These are phyloP conservation scores for Zopfia rhizophila DNA, from an alignment of 2,329 filamentous ascomycete genomes.

Conservation along the genomic window DNA sequence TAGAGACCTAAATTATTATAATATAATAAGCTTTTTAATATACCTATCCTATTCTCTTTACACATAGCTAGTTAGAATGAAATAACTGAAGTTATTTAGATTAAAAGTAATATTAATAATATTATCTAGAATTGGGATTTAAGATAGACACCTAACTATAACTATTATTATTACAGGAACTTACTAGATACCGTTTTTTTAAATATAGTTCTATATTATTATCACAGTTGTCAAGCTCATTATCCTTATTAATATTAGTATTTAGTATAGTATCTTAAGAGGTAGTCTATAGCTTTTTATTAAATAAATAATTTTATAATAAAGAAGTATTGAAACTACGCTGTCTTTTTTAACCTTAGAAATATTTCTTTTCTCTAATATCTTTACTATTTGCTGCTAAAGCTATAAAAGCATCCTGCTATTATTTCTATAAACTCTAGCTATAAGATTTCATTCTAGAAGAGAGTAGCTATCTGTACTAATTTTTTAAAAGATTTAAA, in stretches of 20 bases:
- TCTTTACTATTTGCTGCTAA: not conserved
- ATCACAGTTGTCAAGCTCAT: slow-evolving; percentile 2
- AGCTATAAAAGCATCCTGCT: not conserved
- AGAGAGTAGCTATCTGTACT: slow-evolving; percentile 4
- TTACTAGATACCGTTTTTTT: too few species aligned
- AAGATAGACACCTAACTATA: too few species aligned
- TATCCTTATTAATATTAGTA: not conserved
- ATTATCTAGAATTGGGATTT: too few species aligned
- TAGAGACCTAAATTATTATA: too few species aligned
- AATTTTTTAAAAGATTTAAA: not conserved
- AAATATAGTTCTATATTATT: too few species aligned
- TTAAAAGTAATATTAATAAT: too few species aligned
- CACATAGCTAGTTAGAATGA: too few species aligned
- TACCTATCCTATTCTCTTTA: too few species aligned
- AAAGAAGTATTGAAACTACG: slow-evolving; percentile 4
- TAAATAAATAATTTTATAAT: slow-evolving; percentile 1
- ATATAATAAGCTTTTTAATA: too few species aligned
- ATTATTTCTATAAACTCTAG: not conserved
- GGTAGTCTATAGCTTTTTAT: slow-evolving; percentile 4
- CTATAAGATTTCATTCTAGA: slow-evolving; percentile 9
- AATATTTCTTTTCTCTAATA: not conserved
- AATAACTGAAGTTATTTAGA: too few species aligned
- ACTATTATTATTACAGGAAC: too few species aligned
- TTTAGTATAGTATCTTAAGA: slow-evolving; percentile 4
- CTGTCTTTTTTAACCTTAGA: slow-evolving; percentile 6